phyloP scores from a whole-genome alignment of 331 rosid species.

The Malus hybrid region DNA sequence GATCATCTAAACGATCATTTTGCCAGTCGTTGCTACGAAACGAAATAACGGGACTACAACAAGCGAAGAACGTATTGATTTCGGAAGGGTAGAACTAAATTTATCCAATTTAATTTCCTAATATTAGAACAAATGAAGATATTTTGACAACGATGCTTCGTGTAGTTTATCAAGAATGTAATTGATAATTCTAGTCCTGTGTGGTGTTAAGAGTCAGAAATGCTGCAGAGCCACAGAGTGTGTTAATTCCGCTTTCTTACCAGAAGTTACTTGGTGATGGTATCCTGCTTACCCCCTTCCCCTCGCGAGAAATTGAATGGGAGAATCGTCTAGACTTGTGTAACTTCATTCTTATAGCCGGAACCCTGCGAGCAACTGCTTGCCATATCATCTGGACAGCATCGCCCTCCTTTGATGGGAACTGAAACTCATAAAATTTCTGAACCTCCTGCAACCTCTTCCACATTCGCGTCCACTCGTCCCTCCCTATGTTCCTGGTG shows the following conservation, averaged over 20 bases:
- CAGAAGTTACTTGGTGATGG: constrained; percentile 43
- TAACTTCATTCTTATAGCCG: constrained; percentile 40
- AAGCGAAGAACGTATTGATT: neutral
- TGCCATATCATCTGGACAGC: constrained; percentile 93
- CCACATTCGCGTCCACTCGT: constrained; percentile 86
- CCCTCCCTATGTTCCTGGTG: constrained; percentile 39
- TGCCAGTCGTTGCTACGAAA: neutral
- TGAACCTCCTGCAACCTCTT: constrained; percentile 57
- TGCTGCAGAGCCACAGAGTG: neutral
- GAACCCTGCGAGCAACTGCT: constrained; percentile 64
- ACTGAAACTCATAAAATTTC: constrained; percentile 56
- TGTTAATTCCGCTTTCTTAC: constrained; percentile 7
- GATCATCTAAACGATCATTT: neutral
- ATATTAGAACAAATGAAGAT: neutral
- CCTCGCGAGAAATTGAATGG: constrained; percentile 10
- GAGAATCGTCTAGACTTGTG: constrained; percentile 53
- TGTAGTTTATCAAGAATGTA: neutral
- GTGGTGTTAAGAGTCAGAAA: constrained; percentile 1
- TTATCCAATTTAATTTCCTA: neutral
- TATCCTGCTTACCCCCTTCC: constrained; percentile 14
- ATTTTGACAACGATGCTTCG: neutral
- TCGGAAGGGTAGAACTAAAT: neutral
- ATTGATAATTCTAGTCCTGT: neutral
- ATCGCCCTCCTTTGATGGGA: constrained; percentile 56
- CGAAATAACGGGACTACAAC: neutral